phyloP scores from a whole-genome alignment of 345 rosid species.

The Mangifera indica region DNA sequence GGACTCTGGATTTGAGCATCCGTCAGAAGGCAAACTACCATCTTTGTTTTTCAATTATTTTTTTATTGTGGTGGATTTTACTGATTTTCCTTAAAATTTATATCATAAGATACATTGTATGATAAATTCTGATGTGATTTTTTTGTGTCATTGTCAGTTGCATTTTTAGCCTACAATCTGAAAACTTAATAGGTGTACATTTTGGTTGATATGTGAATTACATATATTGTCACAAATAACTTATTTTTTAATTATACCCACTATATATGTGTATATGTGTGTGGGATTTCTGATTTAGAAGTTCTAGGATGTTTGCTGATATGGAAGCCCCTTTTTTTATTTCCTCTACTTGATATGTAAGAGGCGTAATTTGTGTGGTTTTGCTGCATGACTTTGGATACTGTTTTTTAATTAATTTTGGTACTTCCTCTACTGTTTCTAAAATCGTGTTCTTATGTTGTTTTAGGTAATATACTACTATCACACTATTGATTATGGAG shows the following conservation, averaged over 20 bases:
- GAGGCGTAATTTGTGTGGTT: too few species aligned
- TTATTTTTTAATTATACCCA: too few species aligned
- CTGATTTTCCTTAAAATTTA: not conserved
- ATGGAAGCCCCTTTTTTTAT: not conserved
- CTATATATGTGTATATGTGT: too few species aligned
- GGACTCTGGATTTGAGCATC: slow-evolving; percentile 99
- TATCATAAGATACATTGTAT: not conserved
- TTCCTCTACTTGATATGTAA: not conserved
- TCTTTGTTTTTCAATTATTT: not conserved
- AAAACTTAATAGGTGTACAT: not conserved
- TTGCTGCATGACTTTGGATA: too few species aligned
- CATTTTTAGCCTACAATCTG: too few species aligned
- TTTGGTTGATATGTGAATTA: not conserved
- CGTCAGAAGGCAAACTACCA: slow-evolving; percentile 75
- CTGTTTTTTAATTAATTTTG: not conserved
- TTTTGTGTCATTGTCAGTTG: not conserved
- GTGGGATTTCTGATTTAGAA: not conserved
- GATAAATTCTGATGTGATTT: not conserved
- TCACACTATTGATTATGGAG: slow-evolving; percentile 60
- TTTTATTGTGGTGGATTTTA: not conserved
- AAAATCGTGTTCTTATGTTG: not conserved
- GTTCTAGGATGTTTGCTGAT: not conserved
- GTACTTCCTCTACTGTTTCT: not conserved
- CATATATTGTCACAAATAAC: not conserved
- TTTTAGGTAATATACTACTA: slow-evolving; percentile 60